These are phyloP conservation scores for Cladophialophora immunda DNA, from an alignment of 2,329 filamentous ascomycete species.

Conservation along the genomic window DNA sequence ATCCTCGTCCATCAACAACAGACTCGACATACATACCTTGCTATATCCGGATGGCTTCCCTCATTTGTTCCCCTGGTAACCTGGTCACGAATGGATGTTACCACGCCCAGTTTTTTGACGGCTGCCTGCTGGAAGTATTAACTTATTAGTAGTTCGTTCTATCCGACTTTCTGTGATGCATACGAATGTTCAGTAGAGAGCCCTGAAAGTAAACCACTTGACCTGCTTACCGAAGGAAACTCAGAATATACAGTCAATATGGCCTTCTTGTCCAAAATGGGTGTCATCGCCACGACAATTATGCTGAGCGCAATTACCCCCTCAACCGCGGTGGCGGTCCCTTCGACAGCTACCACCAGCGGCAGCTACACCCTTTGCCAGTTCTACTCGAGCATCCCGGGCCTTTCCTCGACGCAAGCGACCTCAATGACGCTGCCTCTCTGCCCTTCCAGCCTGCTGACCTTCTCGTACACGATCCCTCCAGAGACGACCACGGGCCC, in stretches of 20 bases:
- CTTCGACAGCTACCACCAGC: not conserved
- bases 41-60: not conserved
- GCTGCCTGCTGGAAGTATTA: not conserved
- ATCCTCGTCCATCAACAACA: no score
- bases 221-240: not conserved
- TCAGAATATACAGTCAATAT: not conserved
- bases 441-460: constrained; percentile 2
- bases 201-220: not conserved
- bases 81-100: not conserved
- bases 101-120: not conserved
- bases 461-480: constrained; percentile 1
- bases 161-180: not conserved
- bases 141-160: no score
- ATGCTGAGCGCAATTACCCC: not conserved
- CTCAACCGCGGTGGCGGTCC: not conserved
- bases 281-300: not conserved
- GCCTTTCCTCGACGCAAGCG: not conserved
- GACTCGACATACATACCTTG: not conserved
- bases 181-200: no score
- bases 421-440: not conserved
- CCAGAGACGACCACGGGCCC: not conserved
- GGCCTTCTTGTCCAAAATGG: not conserved
- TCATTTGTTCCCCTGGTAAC: not conserved
- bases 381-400: not conserved
- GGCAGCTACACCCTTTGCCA: not conserved